Conservation (phyloP, 148 eudicot genomes). For the Gaultheria prostrata region DNA sequence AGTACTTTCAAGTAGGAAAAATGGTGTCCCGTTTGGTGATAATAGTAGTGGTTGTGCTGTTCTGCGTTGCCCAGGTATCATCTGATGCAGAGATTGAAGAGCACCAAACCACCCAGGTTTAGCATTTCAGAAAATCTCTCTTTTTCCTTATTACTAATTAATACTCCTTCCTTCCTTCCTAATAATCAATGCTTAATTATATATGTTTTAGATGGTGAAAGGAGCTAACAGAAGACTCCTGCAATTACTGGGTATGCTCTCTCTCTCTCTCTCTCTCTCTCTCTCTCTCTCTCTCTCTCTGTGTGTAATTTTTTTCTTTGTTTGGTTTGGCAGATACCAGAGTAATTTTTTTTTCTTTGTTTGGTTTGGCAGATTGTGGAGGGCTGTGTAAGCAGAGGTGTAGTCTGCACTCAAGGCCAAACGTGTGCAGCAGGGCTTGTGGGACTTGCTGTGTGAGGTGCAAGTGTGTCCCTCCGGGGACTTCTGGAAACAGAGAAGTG, state of each 20-base stretch:
- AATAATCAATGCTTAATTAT: too few species aligned
- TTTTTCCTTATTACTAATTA: background rate
- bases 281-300: background rate
- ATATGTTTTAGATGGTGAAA: constrained; percentile 24
- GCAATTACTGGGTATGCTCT: constrained; percentile 21
- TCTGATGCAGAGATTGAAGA: constrained; percentile 28
- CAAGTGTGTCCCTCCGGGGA: constrained; percentile 12
- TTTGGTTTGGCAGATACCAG: too few species aligned
- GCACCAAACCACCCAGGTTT: constrained; percentile 22
- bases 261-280: background rate
- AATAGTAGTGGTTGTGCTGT: constrained; percentile 16
- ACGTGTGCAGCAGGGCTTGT: constrained; percentile 7
- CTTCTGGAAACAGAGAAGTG: background rate
- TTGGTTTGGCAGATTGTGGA: constrained; percentile 8
- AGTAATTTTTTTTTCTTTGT: too few species aligned
- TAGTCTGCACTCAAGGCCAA: constrained; percentile 2
- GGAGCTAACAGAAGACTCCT: constrained; percentile 38
- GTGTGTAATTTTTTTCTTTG: too few species aligned
- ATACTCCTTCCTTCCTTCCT: background rate
- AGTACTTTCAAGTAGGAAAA: background rate
- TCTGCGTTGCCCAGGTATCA: constrained; percentile 28
- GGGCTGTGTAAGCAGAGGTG: constrained; percentile 11
- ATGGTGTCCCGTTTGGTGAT: constrained; percentile 25
- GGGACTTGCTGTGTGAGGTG: constrained; percentile 7
- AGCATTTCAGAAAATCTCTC: background rate